These are phyloP conservation scores for Ogataea nitratoaversa DNA, from an alignment of 805 yeast genomes.

Conservation along the genomic window DNA sequence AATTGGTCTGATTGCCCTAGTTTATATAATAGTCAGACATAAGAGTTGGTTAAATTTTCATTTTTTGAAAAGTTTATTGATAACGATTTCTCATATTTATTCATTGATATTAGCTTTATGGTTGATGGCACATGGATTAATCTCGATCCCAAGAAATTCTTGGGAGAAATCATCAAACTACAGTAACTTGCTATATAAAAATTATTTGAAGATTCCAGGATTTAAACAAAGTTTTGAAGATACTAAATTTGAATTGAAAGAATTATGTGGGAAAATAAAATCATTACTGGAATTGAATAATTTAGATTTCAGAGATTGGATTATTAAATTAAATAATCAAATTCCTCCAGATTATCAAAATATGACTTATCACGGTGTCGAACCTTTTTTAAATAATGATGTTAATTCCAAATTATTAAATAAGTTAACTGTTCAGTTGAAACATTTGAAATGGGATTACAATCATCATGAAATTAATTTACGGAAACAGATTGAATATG, in stretches of 20 bases:
- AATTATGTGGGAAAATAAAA: slow-evolving; percentile 55
- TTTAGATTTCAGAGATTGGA: slow-evolving; percentile 58
- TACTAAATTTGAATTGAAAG: slow-evolving; percentile 55
- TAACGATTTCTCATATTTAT: slow-evolving; percentile 75
- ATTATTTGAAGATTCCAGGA: slow-evolving; percentile 52
- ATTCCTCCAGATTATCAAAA: slow-evolving; percentile 36
- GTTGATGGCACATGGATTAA: slow-evolving; percentile 81
- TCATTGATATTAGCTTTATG: slow-evolving; percentile 71
- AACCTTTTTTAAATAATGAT: slow-evolving; percentile 25
- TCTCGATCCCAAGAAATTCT: slow-evolving; percentile 53
- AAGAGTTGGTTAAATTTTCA: slow-evolving; percentile 31
- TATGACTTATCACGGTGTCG: slow-evolving; percentile 22
- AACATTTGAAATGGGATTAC: slow-evolving; percentile 46
- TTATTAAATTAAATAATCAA: slow-evolving; percentile 47
- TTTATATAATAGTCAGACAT: slow-evolving; percentile 51
- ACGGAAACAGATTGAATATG: slow-evolving; percentile 42
- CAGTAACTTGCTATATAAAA: slow-evolving; percentile 25
- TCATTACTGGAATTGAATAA: slow-evolving; percentile 46
- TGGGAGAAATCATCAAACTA: slow-evolving; percentile 23
- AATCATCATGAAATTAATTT: slow-evolving; percentile 57
- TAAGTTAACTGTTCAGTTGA: slow-evolving; percentile 47
- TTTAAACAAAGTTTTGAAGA: slow-evolving; percentile 62
- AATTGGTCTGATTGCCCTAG: slow-evolving; percentile 47
- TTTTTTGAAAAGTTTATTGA: slow-evolving; percentile 59
- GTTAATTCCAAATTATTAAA: slow-evolving; percentile 43